These are phyloP conservation scores for Daldinia concentrica DNA, from an alignment of 495 filamentous ascomycete species.

Conservation along the genomic window DNA sequence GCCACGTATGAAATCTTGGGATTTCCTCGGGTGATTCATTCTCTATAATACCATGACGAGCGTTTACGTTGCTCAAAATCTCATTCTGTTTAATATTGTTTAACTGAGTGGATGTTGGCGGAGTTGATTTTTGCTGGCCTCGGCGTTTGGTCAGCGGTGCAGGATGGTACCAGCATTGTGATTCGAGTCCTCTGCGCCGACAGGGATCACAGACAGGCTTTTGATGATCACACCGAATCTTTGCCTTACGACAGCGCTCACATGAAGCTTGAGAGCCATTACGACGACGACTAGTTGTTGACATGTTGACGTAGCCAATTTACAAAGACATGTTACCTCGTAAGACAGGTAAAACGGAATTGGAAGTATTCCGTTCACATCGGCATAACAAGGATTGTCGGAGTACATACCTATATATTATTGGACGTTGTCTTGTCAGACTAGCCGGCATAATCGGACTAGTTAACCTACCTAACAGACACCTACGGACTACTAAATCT, in stretches of 20 bases:
- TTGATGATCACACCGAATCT: constrained; percentile 11
- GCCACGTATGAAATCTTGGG: background rate
- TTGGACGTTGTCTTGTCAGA: background rate
- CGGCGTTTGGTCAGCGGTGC: constrained; percentile 16
- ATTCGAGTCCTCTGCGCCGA: constrained; percentile 6
- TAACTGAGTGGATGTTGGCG: background rate
- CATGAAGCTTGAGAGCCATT: constrained; percentile 19
- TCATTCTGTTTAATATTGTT: background rate
- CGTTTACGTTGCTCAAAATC: background rate
- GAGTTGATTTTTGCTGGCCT: background rate
- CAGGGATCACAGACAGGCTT: constrained; percentile 11
- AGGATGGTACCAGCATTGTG: constrained; percentile 19
- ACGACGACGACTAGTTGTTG: constrained; percentile 10
- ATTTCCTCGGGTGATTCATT: background rate
- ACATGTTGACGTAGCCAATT: constrained; percentile 1
- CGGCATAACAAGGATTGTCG: constrained; percentile 4
- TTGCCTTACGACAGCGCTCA: constrained; percentile 17
- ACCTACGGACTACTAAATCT: constrained; percentile 24
- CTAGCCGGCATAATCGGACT: constrained; percentile 14
- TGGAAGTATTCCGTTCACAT: constrained; percentile 3
- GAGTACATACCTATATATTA: background rate
- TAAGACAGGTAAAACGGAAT: background rate
- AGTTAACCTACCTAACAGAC: too few relatives aligned
- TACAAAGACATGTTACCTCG: background rate
- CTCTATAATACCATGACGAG: background rate